Percentiles rank a stretch among this genome's conserved stretches.
phyloP scores from a whole-genome alignment of 768 basidiomycete species.

The Russula dissimulans region DNA sequence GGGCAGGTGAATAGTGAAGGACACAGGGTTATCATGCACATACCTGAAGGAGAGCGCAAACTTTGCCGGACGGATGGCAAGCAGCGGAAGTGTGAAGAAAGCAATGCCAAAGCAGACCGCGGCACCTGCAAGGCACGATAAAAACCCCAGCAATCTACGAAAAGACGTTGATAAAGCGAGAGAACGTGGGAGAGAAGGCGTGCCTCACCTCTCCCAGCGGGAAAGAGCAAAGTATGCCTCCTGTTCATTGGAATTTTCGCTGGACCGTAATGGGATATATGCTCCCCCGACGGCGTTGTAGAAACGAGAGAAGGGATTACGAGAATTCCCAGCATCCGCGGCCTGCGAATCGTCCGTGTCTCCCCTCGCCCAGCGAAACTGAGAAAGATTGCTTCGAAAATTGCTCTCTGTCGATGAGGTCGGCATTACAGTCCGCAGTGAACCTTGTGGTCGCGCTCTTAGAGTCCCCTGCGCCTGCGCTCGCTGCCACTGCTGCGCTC shows the following conservation, averaged over 20 bases:
- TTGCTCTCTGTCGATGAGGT: constrained; percentile 40
- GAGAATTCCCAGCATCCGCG: constrained; percentile 25
- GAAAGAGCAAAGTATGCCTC: constrained; percentile 91
- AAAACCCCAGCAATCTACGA: constrained; percentile 77
- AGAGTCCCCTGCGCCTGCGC: too few relatives aligned
- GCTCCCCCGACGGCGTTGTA: constrained; percentile 79
- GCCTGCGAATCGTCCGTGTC: constrained; percentile 60
- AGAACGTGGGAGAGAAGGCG: not conserved
- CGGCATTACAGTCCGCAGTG: constrained; percentile 3
- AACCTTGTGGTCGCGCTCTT: too few relatives aligned
- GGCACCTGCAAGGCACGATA: constrained; percentile 81
- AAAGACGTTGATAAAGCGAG: not conserved
- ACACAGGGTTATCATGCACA: constrained; percentile 6
- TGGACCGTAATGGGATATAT: constrained; percentile 81
- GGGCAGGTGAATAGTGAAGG: not conserved
- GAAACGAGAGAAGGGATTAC: constrained; percentile 73
- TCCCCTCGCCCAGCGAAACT: constrained; percentile 81
- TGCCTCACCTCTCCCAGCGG: constrained; percentile 79
- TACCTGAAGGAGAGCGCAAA: constrained; percentile 86
- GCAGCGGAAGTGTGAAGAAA: constrained; percentile 70
- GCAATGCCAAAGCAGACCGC: constrained; percentile 89
- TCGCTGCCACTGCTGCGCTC: too few relatives aligned
- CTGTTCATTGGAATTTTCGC: constrained; percentile 82
- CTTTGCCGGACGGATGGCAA: constrained; percentile 73
- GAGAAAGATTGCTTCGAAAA: constrained; percentile 68